These are phyloP conservation scores for Cercospora janseana DNA, from an alignment of 2,329 filamentous ascomycete genomes.

Conservation along the genomic window DNA sequence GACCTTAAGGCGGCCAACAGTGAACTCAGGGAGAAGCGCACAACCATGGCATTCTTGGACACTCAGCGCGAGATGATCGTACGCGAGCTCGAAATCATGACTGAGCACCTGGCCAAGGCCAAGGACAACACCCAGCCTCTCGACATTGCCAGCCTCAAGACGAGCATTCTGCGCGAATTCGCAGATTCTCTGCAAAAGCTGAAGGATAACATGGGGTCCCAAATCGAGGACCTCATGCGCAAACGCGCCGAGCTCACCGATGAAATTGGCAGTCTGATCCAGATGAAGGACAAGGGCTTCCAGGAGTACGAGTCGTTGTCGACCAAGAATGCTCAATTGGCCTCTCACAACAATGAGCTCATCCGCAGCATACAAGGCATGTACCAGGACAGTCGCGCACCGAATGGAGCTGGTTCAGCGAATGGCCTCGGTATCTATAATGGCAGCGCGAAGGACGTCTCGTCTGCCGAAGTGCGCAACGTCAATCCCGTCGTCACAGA, in stretches of 20 bases:
- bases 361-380: slow-evolving; percentile 91
- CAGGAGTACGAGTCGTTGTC: slow-evolving; percentile 95
- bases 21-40: slow-evolving; percentile 86
- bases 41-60: slow-evolving; percentile 90
- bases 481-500: slow-evolving; percentile 35
- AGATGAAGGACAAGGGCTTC: slow-evolving; percentile 87
- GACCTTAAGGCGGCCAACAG: slow-evolving; percentile 77
- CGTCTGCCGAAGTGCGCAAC: slow-evolving; percentile 45
- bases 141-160: slow-evolving; percentile 70
- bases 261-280: slow-evolving; percentile 76
- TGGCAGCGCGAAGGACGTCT: slow-evolving; percentile 25
- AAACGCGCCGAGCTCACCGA: slow-evolving; percentile 81
- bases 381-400: slow-evolving; percentile 70
- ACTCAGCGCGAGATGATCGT: slow-evolving; percentile 95
- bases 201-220: slow-evolving; percentile 72
- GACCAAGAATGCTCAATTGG: slow-evolving; percentile 88
- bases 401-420: slow-evolving; percentile 39
- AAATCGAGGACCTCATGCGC: slow-evolving; percentile 86
- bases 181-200: slow-evolving; percentile 63
- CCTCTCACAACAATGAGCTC: slow-evolving; percentile 92
- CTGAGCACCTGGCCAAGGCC: slow-evolving; percentile 80
- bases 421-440: slow-evolving; percentile 65
- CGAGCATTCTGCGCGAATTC: slow-evolving; percentile 61
- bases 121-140: slow-evolving; percentile 79
- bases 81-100: slow-evolving; percentile 83